phyloP scores from a whole-genome alignment of 169 alveolate genomes.

The Eimeria falciformis region DNA sequence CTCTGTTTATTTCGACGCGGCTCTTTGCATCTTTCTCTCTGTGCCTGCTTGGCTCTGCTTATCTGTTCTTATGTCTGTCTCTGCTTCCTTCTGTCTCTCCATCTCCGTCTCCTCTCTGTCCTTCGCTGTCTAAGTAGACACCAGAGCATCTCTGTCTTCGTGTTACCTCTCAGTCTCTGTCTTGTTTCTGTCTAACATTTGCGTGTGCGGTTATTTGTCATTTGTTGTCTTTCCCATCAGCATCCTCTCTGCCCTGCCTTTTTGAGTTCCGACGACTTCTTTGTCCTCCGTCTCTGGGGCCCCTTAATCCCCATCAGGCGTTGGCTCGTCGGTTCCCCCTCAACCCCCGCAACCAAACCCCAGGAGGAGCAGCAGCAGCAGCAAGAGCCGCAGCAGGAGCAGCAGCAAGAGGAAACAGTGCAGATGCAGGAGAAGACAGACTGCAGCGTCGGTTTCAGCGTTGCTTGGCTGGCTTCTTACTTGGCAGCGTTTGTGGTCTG shows the following conservation, averaged over 20 bases:
- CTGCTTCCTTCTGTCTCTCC: not conserved
- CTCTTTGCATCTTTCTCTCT: not conserved
- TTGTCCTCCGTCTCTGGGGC: constrained; percentile 37
- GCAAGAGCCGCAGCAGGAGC: not conserved
- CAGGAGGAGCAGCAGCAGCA: constrained; percentile 15
- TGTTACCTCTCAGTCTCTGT: too few relatives aligned
- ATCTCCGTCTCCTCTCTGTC: not conserved
- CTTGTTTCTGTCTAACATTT: not conserved
- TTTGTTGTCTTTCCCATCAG: not conserved
- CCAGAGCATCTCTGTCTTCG: too few relatives aligned
- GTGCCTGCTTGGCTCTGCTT: not conserved
- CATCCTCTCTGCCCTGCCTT: constrained; percentile 23
- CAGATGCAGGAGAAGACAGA: not conserved
- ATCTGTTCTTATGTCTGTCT: not conserved
- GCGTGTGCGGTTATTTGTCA: not conserved
- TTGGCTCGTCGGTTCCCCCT: constrained; percentile 5
- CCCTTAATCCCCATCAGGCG: constrained; percentile 1
- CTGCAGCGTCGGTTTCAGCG: constrained; percentile 36
- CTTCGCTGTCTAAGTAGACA: not conserved
- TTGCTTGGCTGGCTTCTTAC: constrained; percentile 37
- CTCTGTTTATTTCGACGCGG: not conserved
- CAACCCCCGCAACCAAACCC: not conserved
- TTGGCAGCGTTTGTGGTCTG: constrained; percentile 78
- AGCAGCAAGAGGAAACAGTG: not conserved
- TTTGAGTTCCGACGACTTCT: not conserved